Conservation (phyloP, 73 alveolate genomes). For the Paramecium sonneborni region DNA sequence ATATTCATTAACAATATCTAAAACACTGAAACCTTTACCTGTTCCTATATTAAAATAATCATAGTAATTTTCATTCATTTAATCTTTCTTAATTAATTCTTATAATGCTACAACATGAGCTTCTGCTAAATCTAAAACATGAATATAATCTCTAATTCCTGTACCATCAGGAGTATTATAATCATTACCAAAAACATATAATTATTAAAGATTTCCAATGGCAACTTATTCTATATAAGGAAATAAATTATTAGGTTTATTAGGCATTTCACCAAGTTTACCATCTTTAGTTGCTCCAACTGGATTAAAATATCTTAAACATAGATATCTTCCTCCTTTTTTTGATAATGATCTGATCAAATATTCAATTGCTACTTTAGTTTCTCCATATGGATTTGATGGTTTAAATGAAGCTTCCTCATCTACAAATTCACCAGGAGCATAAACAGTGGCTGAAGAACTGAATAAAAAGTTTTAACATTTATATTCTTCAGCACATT, state of each 20-base stretch:
- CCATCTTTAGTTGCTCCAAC: constrained; percentile 99
- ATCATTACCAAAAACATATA: constrained; percentile 96
- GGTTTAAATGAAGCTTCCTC: constrained; percentile 81
- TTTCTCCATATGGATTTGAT: constrained; percentile 92
- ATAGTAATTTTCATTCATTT: constrained; percentile 64
- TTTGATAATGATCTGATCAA: constrained; percentile 52
- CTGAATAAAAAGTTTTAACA: constrained; percentile 85
- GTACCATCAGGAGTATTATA: constrained; percentile 96
- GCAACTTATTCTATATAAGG: constrained; percentile 95
- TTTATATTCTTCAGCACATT: constrained; percentile 76
- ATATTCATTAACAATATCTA: constrained; percentile 85
- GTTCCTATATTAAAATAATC: constrained; percentile 94
- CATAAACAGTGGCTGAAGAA: constrained; percentile 97
- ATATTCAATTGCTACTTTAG: constrained; percentile 76
- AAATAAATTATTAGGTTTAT: constrained; percentile 89
- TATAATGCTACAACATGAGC: constrained; percentile 96
- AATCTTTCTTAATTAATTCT: constrained; percentile 61
- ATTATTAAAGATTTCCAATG: constrained; percentile 76
- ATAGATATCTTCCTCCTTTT: constrained; percentile 47
- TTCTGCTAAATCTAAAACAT: constrained; percentile 94
- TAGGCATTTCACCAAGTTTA: constrained; percentile 95
- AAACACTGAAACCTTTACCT: constrained; percentile 95
- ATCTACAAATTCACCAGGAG: constrained; percentile 76
- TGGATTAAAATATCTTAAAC: constrained; percentile 95
- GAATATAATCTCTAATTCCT: constrained; percentile 96